Conservation (phyloP, 768 basidiomycete species). For the Omphalotus guepiniiformis region DNA sequence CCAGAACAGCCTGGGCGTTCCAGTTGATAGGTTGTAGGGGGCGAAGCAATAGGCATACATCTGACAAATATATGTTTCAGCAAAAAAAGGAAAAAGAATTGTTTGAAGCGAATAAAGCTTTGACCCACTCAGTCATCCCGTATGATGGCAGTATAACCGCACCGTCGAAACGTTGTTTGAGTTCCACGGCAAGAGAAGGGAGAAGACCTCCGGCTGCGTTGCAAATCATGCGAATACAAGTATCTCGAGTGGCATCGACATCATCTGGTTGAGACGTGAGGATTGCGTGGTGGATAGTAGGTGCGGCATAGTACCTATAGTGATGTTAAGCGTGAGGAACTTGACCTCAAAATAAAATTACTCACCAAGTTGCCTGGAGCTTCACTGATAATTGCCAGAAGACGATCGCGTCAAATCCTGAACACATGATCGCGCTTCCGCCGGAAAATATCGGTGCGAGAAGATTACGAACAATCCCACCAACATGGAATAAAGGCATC, state of each 20-base stretch:
- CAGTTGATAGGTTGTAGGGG: slow-evolving; percentile 36
- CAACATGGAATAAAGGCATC: slow-evolving; percentile 60
- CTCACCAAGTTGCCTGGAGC: slow-evolving; percentile 47
- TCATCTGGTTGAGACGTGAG: slow-evolving; percentile 31
- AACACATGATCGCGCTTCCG: slow-evolving; percentile 50
- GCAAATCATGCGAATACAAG: slow-evolving; percentile 41
- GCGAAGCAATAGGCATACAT: slow-evolving; percentile 49
- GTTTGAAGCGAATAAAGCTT: not conserved
- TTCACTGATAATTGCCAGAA: slow-evolving; percentile 42
- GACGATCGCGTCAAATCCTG: slow-evolving; percentile 47
- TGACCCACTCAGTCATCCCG: slow-evolving; percentile 49
- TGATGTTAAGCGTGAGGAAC: slow-evolving; percentile 3
- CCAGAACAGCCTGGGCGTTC: slow-evolving; percentile 46
- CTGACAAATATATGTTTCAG: slow-evolving; percentile 19
- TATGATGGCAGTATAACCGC: slow-evolving; percentile 57
- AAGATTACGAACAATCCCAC: slow-evolving; percentile 56
- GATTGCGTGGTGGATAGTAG: slow-evolving; percentile 49
- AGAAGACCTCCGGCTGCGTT: slow-evolving; percentile 52
- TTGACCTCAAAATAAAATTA: not conserved
- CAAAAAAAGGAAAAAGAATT: not conserved
- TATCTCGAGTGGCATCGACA: slow-evolving; percentile 27
- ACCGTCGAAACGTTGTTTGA: slow-evolving; percentile 41
- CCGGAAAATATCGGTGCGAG: slow-evolving; percentile 55
- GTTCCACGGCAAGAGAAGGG: slow-evolving; percentile 44
- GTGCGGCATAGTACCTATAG: slow-evolving; percentile 46